phyloP scores from a whole-genome alignment of 164 flowering plant genomes.

The Umbilicus rupestris region DNA sequence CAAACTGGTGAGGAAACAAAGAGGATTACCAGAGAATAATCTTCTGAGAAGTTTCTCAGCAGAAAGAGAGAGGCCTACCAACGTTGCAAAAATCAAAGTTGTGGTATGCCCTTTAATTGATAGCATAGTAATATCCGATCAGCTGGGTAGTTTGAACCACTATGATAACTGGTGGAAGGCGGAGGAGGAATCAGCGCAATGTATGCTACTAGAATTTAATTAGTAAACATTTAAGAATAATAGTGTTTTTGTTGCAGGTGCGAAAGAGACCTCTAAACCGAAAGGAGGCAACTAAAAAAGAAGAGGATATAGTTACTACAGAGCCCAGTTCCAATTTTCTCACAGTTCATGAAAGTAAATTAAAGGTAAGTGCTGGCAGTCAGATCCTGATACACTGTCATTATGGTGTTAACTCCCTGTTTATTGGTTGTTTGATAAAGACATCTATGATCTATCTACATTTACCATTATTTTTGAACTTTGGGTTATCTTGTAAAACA shows the following conservation, averaged over 20 bases:
- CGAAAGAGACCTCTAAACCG: conserved; percentile 83
- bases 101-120: conserved; percentile 41
- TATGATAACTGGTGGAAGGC: background rate
- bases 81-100: conserved; percentile 85
- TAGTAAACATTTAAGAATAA: background rate
- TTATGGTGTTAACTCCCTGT: no score
- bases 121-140: no score
- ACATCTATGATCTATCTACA: no score
- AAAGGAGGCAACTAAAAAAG: conserved; percentile 67
- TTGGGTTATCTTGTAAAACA: no score
- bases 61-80: conserved; percentile 55
- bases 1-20: conserved; percentile 19
- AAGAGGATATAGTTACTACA: conserved; percentile 67
- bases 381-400: no score
- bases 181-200: background rate
- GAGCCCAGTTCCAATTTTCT: conserved; percentile 46
- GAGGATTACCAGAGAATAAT: conserved; percentile 39
- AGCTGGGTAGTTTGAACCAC: no score
- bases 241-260: conserved; percentile 38
- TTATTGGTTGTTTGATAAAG: background rate
- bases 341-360: conserved; percentile 83
- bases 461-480: background rate
- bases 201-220: background rate
- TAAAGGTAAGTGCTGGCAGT: conserved; percentile 45
- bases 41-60: conserved; percentile 39